Percentiles rank a stretch among this genome's conserved stretches.
Evolutionary conservation across 805 yeast species (phyloP).

Genomic region (Saccharomycopsis sp.): DNA sequence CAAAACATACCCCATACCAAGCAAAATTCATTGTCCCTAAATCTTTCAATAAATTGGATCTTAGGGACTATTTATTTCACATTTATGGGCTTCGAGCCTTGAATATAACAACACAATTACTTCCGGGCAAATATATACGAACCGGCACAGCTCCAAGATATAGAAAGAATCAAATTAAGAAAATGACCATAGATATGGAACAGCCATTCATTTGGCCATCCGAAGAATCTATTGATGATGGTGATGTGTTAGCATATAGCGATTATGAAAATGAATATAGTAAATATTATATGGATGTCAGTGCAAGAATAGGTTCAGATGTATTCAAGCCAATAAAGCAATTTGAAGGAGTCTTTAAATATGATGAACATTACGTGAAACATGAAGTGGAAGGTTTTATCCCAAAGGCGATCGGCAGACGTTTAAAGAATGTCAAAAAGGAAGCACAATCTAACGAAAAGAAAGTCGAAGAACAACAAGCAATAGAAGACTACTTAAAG

Average conservation of each 20-base stretch:
- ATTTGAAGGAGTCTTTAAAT: constrained; percentile 60
- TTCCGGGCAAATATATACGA: constrained; percentile 63
- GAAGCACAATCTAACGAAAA: constrained; percentile 26
- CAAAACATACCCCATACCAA: constrained; percentile 95
- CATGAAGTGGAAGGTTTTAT: constrained; percentile 61
- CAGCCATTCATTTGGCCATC: constrained; percentile 97
- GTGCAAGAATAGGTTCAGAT: constrained; percentile 57
- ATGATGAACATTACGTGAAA: constrained; percentile 25
- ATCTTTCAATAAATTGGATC: constrained; percentile 86
- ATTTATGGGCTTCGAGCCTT: constrained; percentile 86
- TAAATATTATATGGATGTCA: constrained; percentile 45
- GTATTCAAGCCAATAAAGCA: constrained; percentile 58
- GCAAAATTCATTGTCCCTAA: constrained; percentile 94
- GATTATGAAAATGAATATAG: constrained; percentile 40
- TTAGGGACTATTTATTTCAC: constrained; percentile 88
- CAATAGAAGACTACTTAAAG: constrained; percentile 37
- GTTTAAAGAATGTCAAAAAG: constrained; percentile 31
- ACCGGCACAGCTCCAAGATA: constrained; percentile 52
- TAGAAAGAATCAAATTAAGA: constrained; percentile 77
- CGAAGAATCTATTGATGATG: constrained; percentile 32
- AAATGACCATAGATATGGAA: constrained; percentile 94
- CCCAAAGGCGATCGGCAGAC: constrained; percentile 41
- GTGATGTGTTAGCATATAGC: constrained; percentile 35
- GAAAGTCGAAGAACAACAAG: constrained; percentile 27
- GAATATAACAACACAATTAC: constrained; percentile 78